Evolutionary conservation across 306 rosid species (phyloP), one percentile per base, ranked within the genome.

Genomic region (Pyrus pyrifolia): DNA sequence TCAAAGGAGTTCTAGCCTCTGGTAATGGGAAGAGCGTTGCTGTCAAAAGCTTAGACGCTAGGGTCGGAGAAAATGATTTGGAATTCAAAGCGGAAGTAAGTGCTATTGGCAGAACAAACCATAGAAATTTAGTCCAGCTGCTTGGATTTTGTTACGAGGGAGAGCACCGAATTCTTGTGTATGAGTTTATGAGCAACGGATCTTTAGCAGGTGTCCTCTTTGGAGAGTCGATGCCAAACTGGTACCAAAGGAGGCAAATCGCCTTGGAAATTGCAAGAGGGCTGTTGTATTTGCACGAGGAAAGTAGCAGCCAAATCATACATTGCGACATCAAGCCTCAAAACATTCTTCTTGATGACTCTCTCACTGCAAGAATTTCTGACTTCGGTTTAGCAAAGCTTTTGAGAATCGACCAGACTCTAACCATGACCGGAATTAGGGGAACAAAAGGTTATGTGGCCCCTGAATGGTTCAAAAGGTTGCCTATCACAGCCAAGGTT

Each of bases 31-130:
- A 52, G 8, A 66, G 27, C 9, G 80, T 88, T n/a, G 93, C 89
- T 15, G 86, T 86, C 25, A 88, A 86, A 31, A 82, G 73, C 63
- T 64, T 88, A 6, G 80, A 81, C 2, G 69, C 73, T 12, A 22
- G 45, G 17, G 62, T 76, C 8, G 58, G 59, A 27, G 86, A 86
- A 74, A 82, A 81, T 19, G 93, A 81, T 2, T 44, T 59, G 12
- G 87, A 86, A 46, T 81, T 86, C 78, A 75, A 76, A 31, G 77
- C 81, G 14, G 85, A 86, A 44, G 76, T 81, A 40, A 81, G 76
- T 2, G 52, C 70, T 6, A 83, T 78, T 14, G 81, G 78, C 21
- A 68, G 78, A 57, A 78, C 84, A 25, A 83, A 83, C 63, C 89
- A 83, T 35, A 82, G 49, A 31, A 71, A 81, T 33, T 72, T 81